phyloP scores from a whole-genome alignment of 768 basidiomycete species.

The Hydnomerulius pinastri region DNA sequence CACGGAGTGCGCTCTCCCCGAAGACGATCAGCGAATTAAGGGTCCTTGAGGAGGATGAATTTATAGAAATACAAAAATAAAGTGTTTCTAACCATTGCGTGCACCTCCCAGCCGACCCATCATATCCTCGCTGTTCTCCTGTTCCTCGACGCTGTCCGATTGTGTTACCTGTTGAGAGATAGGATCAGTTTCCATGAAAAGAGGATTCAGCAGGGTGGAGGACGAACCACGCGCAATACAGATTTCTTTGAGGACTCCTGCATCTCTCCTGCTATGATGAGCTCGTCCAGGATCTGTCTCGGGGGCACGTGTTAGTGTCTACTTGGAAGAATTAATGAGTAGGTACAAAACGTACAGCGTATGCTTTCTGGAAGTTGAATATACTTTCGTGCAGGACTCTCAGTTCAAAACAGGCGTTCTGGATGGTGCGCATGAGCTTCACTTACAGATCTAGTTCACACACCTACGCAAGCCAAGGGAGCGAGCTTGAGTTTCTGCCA shows the following conservation, averaged over 20 bases:
- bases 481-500: neutral
- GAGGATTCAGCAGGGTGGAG: neutral
- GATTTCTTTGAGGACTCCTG: slow-evolving; percentile 87
- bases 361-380: slow-evolving; percentile 98
- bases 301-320: slow-evolving; percentile 3
- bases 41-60: slow-evolving; percentile 28
- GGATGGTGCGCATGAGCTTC: neutral
- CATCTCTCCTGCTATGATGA: slow-evolving; percentile 91
- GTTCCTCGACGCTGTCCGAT: slow-evolving; percentile 81
- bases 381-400: slow-evolving; percentile 51
- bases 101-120: slow-evolving; percentile 71
- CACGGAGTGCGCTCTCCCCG: neutral
- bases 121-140: slow-evolving; percentile 81
- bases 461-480: slow-evolving; percentile 47
- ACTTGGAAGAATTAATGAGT: neutral
- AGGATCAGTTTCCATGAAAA: slow-evolving; percentile 12
- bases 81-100: slow-evolving; percentile 58
- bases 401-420: no score
- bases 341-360: slow-evolving; percentile 61
- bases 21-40: slow-evolving; percentile 25
- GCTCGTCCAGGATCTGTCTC: slow-evolving; percentile 85
- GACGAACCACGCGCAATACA: slow-evolving; percentile 58
- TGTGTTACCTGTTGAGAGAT: slow-evolving; percentile 66
- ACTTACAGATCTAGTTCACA: slow-evolving; percentile 90
- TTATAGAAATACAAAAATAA: slow-evolving; percentile 8